phyloP scores from a whole-genome alignment of 108 stramenopile species.

The Fragilaria crotonensis region DNA sequence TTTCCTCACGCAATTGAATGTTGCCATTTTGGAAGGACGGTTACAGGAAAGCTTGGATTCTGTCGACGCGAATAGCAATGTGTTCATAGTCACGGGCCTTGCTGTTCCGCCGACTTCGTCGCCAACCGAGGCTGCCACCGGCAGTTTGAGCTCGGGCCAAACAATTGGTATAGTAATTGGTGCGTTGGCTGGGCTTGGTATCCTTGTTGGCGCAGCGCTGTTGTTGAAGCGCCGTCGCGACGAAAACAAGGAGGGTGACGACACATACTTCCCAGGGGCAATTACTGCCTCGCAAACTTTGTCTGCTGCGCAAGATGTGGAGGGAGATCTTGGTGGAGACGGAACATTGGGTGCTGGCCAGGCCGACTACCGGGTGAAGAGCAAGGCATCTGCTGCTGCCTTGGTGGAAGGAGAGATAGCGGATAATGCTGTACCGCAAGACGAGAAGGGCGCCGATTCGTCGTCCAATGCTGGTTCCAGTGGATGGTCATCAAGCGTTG shows the following conservation, averaged over 20 bases:
- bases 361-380: not conserved
- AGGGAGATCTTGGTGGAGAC: not conserved
- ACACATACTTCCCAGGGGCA: not conserved
- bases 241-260: not conserved
- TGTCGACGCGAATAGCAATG: conserved; percentile 22
- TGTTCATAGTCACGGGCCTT: conserved; percentile 17
- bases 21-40: conserved; percentile 18
- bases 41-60: conserved; percentile 15
- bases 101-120: not conserved
- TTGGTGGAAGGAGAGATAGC: not conserved
- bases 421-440: not conserved
- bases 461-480: conserved; percentile 34
- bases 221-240: not conserved
- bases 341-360: too few relatives aligned
- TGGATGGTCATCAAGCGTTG: conserved; percentile 52
- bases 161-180: not conserved
- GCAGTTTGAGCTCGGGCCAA: not conserved
- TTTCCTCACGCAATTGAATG: not conserved
- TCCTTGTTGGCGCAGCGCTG: not conserved
- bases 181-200: not conserved
- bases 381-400: not conserved
- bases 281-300: not conserved
- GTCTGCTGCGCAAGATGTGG: not conserved
- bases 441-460: conserved; percentile 8
- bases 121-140: not conserved